These are phyloP conservation scores for Cladosporium austrohemisphaericum DNA, from an alignment of 2,329 filamentous ascomycete species.

Conservation along the genomic window DNA sequence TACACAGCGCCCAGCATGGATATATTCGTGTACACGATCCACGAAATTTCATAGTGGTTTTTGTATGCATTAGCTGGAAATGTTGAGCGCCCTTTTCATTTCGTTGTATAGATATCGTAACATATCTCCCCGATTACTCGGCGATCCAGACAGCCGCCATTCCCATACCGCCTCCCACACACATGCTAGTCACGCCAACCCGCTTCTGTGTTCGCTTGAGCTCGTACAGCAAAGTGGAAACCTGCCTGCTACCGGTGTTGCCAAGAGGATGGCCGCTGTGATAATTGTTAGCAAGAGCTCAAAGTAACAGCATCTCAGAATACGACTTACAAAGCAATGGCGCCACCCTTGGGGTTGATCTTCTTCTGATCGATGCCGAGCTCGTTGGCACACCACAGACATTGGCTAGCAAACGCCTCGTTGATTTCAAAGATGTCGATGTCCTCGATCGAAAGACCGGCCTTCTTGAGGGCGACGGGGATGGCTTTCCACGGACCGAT, in stretches of 20 bases:
- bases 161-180: constrained; percentile 93
- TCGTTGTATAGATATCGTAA: neutral
- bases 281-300: constrained; percentile 60
- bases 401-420: constrained; percentile 95
- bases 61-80: too few species aligned
- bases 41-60: too few species aligned
- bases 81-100: neutral
- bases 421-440: constrained; percentile 99
- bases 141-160: constrained; percentile 97
- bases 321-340: constrained; percentile 66
- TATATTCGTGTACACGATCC: neutral
- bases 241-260: constrained; percentile 89
- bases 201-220: constrained; percentile 77
- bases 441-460: constrained; percentile 80
- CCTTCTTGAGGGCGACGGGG: constrained; percentile 82
- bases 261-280: constrained; percentile 73
- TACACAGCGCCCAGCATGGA: neutral
- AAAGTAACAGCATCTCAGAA: constrained; percentile 6
- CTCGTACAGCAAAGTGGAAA: constrained; percentile 88
- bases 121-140: constrained; percentile 55
- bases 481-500: constrained; percentile 95
- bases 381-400: constrained; percentile 87
- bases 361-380: constrained; percentile 77
- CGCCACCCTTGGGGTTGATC: constrained; percentile 95
- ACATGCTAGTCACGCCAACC: constrained; percentile 93